Conservation (phyloP, 768 basidiomycete species). For the Tylopilus sp. region DNA sequence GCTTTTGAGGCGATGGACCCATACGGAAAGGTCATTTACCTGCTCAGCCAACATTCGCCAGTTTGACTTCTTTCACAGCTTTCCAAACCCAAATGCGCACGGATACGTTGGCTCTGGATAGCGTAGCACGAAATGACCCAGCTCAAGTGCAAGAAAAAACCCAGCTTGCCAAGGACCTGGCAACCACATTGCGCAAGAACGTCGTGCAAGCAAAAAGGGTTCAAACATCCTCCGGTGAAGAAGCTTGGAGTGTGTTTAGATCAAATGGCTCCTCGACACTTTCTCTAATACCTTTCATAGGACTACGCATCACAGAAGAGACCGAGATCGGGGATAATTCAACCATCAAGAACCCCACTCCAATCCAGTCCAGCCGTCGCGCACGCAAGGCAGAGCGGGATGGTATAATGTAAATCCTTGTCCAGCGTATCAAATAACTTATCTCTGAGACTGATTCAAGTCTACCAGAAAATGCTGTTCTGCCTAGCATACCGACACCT, state of each 20-base stretch:
- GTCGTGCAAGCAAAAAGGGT: conserved; percentile 75
- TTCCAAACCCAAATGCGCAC: conserved; percentile 67
- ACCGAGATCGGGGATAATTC: conserved; percentile 89
- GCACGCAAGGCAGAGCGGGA: conserved; percentile 43
- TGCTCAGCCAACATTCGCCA: neutral
- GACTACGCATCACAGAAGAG: conserved; percentile 67
- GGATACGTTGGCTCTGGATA: conserved; percentile 44
- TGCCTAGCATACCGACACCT: conserved; percentile 25
- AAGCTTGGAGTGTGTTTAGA: conserved; percentile 54
- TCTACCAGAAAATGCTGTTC: conserved; percentile 32
- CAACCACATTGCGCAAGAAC: conserved; percentile 71
- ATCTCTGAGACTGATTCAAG: conserved; percentile 27
- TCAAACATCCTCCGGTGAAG: conserved; percentile 32
- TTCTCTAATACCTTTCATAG: conserved; percentile 36
- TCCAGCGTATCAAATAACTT: conserved; percentile 28
- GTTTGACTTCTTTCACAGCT: conserved; percentile 41
- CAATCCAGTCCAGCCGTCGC: conserved; percentile 45
- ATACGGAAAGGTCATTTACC: conserved; percentile 45
- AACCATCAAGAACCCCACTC: conserved; percentile 60
- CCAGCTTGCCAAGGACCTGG: conserved; percentile 65
- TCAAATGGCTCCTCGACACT: neutral
- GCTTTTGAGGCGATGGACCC: conserved; percentile 48
- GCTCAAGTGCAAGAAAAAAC: conserved; percentile 51
- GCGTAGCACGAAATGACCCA: conserved; percentile 41
- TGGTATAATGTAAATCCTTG: conserved; percentile 26